Evolutionary conservation across 805 yeast species (phyloP).

Genomic region (Hyphopichia homilentoma): DNA sequence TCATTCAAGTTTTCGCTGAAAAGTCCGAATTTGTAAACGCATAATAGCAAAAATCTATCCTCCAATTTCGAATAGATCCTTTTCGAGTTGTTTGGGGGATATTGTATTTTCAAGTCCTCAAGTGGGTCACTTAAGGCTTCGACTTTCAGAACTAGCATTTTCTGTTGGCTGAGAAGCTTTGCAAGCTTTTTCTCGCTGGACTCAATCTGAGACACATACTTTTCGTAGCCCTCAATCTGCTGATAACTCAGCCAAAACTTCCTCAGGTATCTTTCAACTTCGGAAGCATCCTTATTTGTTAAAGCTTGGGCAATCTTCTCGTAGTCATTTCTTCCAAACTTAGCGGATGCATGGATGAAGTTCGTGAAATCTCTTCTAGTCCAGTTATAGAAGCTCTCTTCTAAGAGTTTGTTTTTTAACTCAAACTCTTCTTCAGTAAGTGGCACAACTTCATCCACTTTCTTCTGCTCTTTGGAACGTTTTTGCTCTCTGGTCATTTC

Average conservation of each 20-base stretch:
- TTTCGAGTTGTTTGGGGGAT: conserved; percentile 82
- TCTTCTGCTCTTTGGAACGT: conserved; percentile 47
- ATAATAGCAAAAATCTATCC: conserved; percentile 61
- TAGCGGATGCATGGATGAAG: conserved; percentile 66
- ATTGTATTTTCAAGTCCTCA: conserved; percentile 59
- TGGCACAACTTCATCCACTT: conserved; percentile 53
- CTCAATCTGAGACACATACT: conserved; percentile 68
- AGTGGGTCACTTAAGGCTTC: conserved; percentile 55
- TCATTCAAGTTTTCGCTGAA: conserved; percentile 58
- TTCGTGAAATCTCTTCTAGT: conserved; percentile 70
- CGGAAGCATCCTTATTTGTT: conserved; percentile 54
- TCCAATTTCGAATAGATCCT: conserved; percentile 66
- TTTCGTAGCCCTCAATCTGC: conserved; percentile 67
- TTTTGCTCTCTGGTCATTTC: conserved; percentile 33
- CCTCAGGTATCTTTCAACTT: conserved; percentile 54
- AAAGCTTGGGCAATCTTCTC: conserved; percentile 50
- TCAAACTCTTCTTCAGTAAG: conserved; percentile 60
- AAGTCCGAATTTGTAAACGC: conserved; percentile 64
- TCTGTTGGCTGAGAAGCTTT: conserved; percentile 52
- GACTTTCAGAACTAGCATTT: conserved; percentile 50
- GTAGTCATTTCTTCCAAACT: conserved; percentile 54
- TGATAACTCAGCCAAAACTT: conserved; percentile 61
- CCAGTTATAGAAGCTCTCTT: conserved; percentile 64
- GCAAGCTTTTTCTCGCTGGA: conserved; percentile 66
- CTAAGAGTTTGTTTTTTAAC: conserved; percentile 50